Evolutionary conservation across 108 stramenopile genomes (phyloP), one percentile per base, ranked within the genome.

Genomic region (Heterococcus sp.): DNA sequence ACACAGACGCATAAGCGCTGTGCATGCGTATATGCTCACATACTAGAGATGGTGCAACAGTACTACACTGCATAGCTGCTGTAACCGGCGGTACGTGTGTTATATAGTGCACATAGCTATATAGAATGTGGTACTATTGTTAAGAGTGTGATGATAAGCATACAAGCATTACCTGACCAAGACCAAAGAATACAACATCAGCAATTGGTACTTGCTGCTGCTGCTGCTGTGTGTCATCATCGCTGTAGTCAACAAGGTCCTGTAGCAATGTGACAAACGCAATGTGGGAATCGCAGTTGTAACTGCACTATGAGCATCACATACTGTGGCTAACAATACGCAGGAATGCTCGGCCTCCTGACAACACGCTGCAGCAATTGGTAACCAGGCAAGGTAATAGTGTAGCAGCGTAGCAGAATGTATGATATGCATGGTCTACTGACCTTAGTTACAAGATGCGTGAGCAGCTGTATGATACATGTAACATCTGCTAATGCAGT

Each of bases 401-500:
- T n/a, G n/a, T n/a, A n/a, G n/a, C n/a, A n/a, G n/a, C n/a, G n/a
- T n/a, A n/a, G n/a, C n/a, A n/a, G n/a, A n/a, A n/a, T n/a, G n/a
- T n/a, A n/a, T n/a, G n/a, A n/a, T n/a, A n/a, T n/a, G n/a, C n/a
- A n/a, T n/a, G n/a, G 46, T 21, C 46, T 21, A 58, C 46, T 21
- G 14, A 58, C 46, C 46, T 78, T 78, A 11, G 76, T 66, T 29
- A 78, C 69, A 29, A 78, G 69, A 63, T 78, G 69, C 32, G 68
- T 70, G 58, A 78, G 76, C 69, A 78, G 76, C 64, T 78, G 40
- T 35, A 78, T 58, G 35, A 78, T 68, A 70, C 76, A 78, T 35
- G 63, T 32, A 2, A 78, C 65, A 70, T 78, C 76, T 28, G 63
- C 69, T 58, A 63, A 66, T 35, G 76, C 35, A 21, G 63, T 68